Conservation (phyloP, 2,329 filamentous ascomycete species). For the Xylariaceae sp. region DNA sequence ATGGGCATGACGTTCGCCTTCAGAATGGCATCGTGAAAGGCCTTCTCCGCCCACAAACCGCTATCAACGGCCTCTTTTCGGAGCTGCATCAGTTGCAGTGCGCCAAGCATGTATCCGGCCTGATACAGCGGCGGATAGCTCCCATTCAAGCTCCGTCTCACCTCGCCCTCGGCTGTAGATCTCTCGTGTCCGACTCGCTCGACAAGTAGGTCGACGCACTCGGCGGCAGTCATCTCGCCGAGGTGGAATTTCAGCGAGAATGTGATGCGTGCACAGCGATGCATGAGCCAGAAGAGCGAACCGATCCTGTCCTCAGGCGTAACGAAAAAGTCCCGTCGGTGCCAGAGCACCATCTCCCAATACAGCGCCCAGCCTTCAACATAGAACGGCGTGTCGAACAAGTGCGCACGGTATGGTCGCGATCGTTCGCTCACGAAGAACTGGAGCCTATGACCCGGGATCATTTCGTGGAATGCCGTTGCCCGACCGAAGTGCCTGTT, state of each 20-base stretch:
- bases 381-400: conserved; percentile 55
- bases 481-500: conserved; percentile 52
- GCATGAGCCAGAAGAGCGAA: conserved; percentile 58
- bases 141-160: conserved; percentile 50
- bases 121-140: conserved; percentile 55
- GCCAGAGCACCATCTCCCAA: conserved; percentile 56
- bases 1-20: conserved; percentile 49
- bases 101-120: conserved; percentile 55
- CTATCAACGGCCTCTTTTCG: conserved; percentile 42
- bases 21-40: conserved; percentile 51
- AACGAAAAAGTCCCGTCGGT: conserved; percentile 45
- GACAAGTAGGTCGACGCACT: conserved; percentile 54
- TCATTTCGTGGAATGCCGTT: conserved; percentile 58
- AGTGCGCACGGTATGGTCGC: conserved; percentile 40
- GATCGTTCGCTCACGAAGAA: conserved; percentile 43
- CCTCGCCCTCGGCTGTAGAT: conserved; percentile 55
- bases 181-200: conserved; percentile 54
- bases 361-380: conserved; percentile 59
- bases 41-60: conserved; percentile 42
- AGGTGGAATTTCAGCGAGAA: conserved; percentile 56
- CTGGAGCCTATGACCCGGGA: conserved; percentile 54
- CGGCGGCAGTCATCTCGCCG: conserved; percentile 45
- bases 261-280: conserved; percentile 54
- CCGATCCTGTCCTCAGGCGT: conserved; percentile 50
- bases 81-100: conserved; percentile 49